Percentiles rank a stretch among this genome's conserved stretches.
Conservation (phyloP, 805 yeast species). For the Lipomyces orientalis region DNA sequence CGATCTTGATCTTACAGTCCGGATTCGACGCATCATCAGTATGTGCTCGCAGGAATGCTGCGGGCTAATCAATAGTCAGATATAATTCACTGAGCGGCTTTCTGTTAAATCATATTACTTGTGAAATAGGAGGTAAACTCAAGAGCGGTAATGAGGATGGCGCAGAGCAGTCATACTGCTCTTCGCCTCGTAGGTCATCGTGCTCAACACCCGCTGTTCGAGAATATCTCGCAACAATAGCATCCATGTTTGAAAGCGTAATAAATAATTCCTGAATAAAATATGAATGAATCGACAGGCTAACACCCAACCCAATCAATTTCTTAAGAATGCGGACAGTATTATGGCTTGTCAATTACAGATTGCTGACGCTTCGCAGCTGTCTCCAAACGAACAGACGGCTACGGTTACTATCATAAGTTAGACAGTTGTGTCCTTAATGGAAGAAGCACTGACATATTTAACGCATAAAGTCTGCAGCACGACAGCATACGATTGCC, state of each 20-base stretch:
- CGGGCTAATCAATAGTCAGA: constrained; percentile 58
- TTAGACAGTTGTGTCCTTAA: too few species aligned
- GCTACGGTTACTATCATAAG: neutral
- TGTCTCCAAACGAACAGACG: neutral
- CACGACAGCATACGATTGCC: too few species aligned
- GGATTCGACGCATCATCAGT: constrained; percentile 94
- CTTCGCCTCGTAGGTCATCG: constrained; percentile 29
- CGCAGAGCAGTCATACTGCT: constrained; percentile 22
- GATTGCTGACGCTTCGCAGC: neutral
- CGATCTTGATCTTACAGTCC: constrained; percentile 92
- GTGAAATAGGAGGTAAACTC: constrained; percentile 44
- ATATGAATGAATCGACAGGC: neutral
- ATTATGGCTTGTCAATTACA: neutral
- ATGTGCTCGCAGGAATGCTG: constrained; percentile 94
- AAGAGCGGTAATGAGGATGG: constrained; percentile 31
- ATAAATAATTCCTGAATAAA: neutral
- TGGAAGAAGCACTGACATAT: too few species aligned
- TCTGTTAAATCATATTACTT: constrained; percentile 34
- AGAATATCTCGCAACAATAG: constrained; percentile 42
- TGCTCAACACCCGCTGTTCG: constrained; percentile 26
- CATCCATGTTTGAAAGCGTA: constrained; percentile 41
- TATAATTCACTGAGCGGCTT: neutral
- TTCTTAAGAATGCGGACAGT: neutral
- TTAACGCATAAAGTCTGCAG: too few species aligned
- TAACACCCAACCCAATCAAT: neutral